Conservation (phyloP, 148 eudicot species). For the Camellia japonica region DNA sequence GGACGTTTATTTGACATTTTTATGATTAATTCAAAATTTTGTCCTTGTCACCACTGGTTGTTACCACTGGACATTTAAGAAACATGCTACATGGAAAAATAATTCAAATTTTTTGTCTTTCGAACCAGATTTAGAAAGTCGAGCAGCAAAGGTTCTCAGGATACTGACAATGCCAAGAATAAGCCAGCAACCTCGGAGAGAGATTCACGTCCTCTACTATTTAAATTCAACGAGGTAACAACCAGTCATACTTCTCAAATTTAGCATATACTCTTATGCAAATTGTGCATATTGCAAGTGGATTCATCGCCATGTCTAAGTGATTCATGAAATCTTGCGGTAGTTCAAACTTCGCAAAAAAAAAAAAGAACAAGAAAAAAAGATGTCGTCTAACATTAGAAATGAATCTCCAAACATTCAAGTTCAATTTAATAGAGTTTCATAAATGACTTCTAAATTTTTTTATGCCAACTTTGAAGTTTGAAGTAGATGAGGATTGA, state of each 20-base stretch:
- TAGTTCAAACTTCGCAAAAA: no score
- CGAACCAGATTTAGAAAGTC: conserved; percentile 66
- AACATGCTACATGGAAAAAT: background rate
- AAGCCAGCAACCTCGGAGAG: conserved; percentile 49
- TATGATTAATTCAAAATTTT: no score
- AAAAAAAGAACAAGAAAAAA: background rate
- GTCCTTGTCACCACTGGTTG: no score
- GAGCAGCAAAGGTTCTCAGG: conserved; percentile 38
- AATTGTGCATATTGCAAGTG: background rate
- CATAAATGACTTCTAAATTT: background rate
- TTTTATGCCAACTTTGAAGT: background rate
- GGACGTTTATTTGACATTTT: background rate
- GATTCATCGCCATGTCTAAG: background rate
- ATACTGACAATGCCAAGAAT: conserved; percentile 30
- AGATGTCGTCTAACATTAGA: background rate
- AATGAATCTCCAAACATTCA: background rate
- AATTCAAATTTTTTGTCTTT: conserved; percentile 8
- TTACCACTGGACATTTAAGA: background rate
- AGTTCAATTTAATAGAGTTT: background rate
- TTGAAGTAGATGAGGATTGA: no score
- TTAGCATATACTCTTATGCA: background rate
- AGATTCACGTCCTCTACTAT: conserved; percentile 74
- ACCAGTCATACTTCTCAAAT: background rate
- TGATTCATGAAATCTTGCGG: background rate
- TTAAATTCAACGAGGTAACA: conserved; percentile 93